Evolutionary conservation across 441 rosid genomes (phyloP).

Genomic region (Syzygium malaccense): DNA sequence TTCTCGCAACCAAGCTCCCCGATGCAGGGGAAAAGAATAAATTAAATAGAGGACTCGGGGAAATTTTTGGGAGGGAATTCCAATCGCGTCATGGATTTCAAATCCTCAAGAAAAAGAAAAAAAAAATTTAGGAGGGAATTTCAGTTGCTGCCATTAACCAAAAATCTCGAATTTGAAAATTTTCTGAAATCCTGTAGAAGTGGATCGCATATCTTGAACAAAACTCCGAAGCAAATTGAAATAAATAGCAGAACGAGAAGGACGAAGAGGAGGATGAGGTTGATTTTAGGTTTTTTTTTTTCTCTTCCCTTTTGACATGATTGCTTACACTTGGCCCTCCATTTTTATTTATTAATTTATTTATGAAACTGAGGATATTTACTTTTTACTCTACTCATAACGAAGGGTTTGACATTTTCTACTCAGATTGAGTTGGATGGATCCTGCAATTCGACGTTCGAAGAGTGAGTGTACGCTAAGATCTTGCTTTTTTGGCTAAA

Average conservation of each 20-base stretch:
- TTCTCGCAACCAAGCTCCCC: too few species aligned
- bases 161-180: background rate
- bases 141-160: background rate
- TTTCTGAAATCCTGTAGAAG: rapidly evolving
- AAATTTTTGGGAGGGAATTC: background rate
- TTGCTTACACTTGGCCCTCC: background rate
- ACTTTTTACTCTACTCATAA: background rate
- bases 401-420: background rate
- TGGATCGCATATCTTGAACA: background rate
- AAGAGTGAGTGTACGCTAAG: background rate
- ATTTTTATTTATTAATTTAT: background rate
- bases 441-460: background rate
- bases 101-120: background rate
- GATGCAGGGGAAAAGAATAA: background rate
- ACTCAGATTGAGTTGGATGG: background rate
- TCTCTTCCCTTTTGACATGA: too few species aligned
- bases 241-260: background rate
- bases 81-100: background rate
- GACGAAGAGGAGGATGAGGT: too few species aligned
- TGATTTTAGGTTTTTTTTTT: too few species aligned
- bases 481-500: background rate
- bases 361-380: background rate
- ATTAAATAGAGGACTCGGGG: background rate
- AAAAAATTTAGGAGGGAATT: background rate
- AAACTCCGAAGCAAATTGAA: background rate